Conservation (phyloP, 495 filamentous ascomycete species). For the Penicillium egyptiacum region DNA sequence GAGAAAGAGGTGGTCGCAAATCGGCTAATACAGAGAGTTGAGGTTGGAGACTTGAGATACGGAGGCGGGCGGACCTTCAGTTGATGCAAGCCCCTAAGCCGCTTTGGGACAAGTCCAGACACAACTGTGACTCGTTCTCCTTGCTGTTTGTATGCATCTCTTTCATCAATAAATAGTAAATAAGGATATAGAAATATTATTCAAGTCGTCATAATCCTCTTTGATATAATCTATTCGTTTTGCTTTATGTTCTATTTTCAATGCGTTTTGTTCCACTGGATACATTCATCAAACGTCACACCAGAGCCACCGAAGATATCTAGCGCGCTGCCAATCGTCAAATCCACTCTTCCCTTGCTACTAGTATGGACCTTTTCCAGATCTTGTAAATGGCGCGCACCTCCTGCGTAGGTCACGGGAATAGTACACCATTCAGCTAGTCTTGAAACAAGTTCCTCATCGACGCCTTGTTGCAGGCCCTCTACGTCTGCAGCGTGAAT, state of each 20-base stretch:
- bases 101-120: constrained; percentile 30
- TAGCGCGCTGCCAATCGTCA: constrained; percentile 94
- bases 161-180: not conserved
- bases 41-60: constrained; percentile 26
- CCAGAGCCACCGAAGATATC: constrained; percentile 91
- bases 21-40: constrained; percentile 4
- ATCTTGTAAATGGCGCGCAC: constrained; percentile 77
- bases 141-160: not conserved
- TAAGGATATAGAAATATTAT: not conserved
- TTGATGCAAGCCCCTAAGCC: constrained; percentile 30
- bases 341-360: constrained; percentile 78
- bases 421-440: constrained; percentile 84
- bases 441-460: constrained; percentile 74
- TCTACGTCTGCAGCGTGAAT: constrained; percentile 99
- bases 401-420: constrained; percentile 94
- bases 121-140: not conserved
- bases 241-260: constrained; percentile 15
- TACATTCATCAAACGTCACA: constrained; percentile 84
- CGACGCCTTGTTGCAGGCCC: constrained; percentile 85
- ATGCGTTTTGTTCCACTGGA: constrained; percentile 71
- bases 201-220: not conserved
- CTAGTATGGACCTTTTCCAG: constrained; percentile 74
- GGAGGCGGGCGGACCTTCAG: constrained; percentile 35
- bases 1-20: not conserved
- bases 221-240: not conserved